Evolutionary conservation across 768 basidiomycete genomes (phyloP).

Genomic region (Leccinum rimulosum): DNA sequence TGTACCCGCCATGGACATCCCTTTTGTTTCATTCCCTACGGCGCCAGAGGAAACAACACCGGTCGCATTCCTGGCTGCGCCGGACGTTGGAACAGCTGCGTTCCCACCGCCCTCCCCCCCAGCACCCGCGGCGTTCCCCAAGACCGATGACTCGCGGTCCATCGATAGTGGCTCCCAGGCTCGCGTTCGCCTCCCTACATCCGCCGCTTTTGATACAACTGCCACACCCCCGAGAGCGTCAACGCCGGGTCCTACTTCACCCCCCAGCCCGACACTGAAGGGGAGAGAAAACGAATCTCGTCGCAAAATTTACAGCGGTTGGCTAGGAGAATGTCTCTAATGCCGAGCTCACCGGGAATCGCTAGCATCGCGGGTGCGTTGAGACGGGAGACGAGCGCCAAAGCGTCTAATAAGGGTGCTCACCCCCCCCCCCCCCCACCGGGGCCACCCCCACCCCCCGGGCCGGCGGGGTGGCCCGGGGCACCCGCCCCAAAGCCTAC

Average conservation of each 20-base stretch:
- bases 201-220: constrained; percentile 62
- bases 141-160: constrained; percentile 34
- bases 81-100: constrained; percentile 25
- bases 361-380: constrained; percentile 30
- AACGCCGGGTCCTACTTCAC: constrained; percentile 61
- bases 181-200: constrained; percentile 26
- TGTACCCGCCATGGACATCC: constrained; percentile 28
- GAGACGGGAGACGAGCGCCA: constrained; percentile 33
- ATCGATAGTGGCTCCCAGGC: constrained; percentile 28
- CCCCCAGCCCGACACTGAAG: constrained; percentile 69
- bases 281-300: constrained; percentile 76
- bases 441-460: too few species aligned
- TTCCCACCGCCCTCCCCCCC: constrained; percentile 37
- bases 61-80: constrained; percentile 6
- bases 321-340: constrained; percentile 69
- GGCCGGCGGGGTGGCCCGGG: too few species aligned
- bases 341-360: constrained; percentile 38
- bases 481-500: too few species aligned
- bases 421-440: too few species aligned
- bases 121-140: constrained; percentile 43
- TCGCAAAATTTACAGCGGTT: constrained; percentile 85
- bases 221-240: constrained; percentile 61
- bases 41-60: constrained; percentile 15
- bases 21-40: constrained; percentile 35
- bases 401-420: constrained; percentile 39